Percentiles rank a stretch among this genome's conserved stretches.
Evolutionary conservation across 169 alveolate species (phyloP).

Genomic region (Cystoisospora suis): DNA sequence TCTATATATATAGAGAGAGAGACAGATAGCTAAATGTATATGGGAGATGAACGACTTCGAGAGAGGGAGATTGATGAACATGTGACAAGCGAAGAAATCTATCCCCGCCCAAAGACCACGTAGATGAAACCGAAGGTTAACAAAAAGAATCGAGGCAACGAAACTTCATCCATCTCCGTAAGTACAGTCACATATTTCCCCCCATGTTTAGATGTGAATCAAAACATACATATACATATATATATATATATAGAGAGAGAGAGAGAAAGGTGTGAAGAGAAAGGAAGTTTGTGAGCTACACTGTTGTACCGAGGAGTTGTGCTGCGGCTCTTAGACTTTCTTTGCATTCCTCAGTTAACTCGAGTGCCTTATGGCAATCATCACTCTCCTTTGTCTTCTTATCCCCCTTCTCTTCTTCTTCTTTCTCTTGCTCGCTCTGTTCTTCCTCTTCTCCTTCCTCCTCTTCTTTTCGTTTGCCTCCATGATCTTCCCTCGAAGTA

Average conservation of each 20-base stretch:
- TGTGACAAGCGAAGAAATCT: too few relatives aligned
- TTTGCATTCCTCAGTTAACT: background rate
- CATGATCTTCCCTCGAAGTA: too few relatives aligned
- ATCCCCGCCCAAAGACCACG: too few relatives aligned
- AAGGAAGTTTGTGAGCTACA: background rate
- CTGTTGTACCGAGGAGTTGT: background rate
- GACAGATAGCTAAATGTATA: background rate
- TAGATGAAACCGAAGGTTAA: too few relatives aligned
- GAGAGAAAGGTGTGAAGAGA: background rate
- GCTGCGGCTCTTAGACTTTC: background rate
- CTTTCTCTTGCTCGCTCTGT: background rate
- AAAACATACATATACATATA: too few relatives aligned
- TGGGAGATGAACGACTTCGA: background rate
- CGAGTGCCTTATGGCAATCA: background rate
- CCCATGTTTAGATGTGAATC: too few relatives aligned
- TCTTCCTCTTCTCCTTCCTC: background rate
- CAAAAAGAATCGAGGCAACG: too few relatives aligned
- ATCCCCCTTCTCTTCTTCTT: background rate
- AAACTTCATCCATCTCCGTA: too few relatives aligned
- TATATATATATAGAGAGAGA: too few relatives aligned
- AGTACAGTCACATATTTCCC: too few relatives aligned
- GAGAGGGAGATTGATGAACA: too few relatives aligned
- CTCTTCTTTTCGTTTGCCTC: background rate
- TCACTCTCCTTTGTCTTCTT: background rate
- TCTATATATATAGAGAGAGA: background rate